Conservation (phyloP, 768 basidiomycete species). For the Suillus lakei region DNA sequence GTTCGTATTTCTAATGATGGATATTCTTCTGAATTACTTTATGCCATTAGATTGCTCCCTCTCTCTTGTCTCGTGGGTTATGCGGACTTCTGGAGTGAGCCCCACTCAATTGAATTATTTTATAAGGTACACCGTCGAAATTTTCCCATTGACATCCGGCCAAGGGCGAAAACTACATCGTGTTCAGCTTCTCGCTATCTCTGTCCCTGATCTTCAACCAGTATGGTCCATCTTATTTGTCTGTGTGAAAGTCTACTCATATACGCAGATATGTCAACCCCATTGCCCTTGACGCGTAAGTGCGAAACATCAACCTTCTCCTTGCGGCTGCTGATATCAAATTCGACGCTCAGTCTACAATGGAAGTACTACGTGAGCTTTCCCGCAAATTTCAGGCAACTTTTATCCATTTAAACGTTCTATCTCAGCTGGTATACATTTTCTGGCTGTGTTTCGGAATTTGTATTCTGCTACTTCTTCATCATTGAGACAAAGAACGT, state of each 20-base stretch:
- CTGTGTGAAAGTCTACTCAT: slow-evolving; percentile 23
- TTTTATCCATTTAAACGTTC: background rate
- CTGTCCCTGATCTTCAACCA: slow-evolving; percentile 51
- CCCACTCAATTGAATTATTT: background rate
- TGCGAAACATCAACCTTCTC: background rate
- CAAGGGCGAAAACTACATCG: slow-evolving; percentile 42
- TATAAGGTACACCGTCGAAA: slow-evolving; percentile 45
- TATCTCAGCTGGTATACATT: slow-evolving; percentile 41
- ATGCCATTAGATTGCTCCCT: slow-evolving; percentile 41
- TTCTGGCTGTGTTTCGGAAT: slow-evolving; percentile 47
- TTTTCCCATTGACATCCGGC: slow-evolving; percentile 48
- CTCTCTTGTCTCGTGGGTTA: slow-evolving; percentile 42
- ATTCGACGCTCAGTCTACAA: slow-evolving; percentile 27
- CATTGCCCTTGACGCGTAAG: slow-evolving; percentile 35
- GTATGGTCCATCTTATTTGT: slow-evolving; percentile 32
- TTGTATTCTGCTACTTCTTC: slow-evolving; percentile 42
- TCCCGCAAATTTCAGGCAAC: background rate
- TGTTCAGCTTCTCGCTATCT: slow-evolving; percentile 45
- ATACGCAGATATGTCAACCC: slow-evolving; percentile 41
- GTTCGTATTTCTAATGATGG: slow-evolving; percentile 22
- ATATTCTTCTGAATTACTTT: slow-evolving; percentile 2
- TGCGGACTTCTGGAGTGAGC: background rate
- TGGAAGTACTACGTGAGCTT: slow-evolving; percentile 53
- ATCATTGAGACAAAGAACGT: slow-evolving; percentile 45
- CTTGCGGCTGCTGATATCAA: background rate